These are phyloP conservation scores for Favolaschia claudopus DNA, from an alignment of 768 basidiomycete genomes.

Conservation along the genomic window DNA sequence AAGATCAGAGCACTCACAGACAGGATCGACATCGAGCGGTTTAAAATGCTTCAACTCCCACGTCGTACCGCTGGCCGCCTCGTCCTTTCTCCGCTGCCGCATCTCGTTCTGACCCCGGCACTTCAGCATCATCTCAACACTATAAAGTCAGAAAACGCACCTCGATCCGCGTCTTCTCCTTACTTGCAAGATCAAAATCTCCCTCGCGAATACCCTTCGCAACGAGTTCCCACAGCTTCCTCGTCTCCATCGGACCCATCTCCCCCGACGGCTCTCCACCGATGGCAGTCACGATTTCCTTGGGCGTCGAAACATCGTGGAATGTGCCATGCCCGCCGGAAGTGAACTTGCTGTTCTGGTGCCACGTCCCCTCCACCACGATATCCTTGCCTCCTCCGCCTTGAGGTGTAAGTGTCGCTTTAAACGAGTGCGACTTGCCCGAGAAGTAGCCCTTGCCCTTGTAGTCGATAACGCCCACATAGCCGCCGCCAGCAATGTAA, in stretches of 20 bases:
- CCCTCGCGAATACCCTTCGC: conserved; percentile 91
- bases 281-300: conserved; percentile 78
- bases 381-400: conserved; percentile 48
- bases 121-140: neutral
- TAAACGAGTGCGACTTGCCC: conserved; percentile 93
- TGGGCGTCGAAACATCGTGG: conserved; percentile 76
- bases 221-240: conserved; percentile 84
- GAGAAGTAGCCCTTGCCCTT: conserved; percentile 96
- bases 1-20: conserved; percentile 59
- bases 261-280: conserved; percentile 60
- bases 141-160: conserved; percentile 45
- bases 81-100: conserved; percentile 86
- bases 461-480: conserved; percentile 78
- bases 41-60: conserved; percentile 86
- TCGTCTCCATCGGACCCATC: conserved; percentile 87
- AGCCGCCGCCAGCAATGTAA: conserved; percentile 66
- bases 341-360: conserved; percentile 64
- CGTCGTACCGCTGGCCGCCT: conserved; percentile 69
- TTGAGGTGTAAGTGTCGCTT: conserved; percentile 73
- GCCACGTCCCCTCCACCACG: conserved; percentile 84
- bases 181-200: conserved; percentile 90
- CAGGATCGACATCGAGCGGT: conserved; percentile 71
- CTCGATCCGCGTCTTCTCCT: conserved; percentile 92
- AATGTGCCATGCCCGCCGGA: conserved; percentile 59
- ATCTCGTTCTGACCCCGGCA: conserved; percentile 78